Evolutionary conservation across 2,329 filamentous ascomycete genomes (phyloP).

Genomic region (Onygena corvina): DNA sequence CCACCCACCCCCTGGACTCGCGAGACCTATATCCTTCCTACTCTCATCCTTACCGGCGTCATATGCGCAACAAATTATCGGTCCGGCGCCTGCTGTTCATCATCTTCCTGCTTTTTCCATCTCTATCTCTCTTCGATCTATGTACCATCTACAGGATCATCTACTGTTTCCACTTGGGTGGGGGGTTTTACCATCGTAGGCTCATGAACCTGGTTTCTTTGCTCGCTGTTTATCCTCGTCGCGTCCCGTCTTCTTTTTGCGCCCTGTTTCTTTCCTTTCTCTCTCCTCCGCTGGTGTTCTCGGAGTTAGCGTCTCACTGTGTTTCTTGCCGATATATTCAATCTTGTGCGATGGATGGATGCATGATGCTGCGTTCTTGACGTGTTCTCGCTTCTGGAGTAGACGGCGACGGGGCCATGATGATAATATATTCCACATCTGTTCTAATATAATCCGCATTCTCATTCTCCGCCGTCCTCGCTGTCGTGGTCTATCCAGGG

Average conservation of each 20-base stretch:
- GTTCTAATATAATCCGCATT: constrained; percentile 2
- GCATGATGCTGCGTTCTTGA: not conserved
- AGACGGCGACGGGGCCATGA: not conserved
- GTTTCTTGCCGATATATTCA: not conserved
- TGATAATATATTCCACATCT: constrained; percentile 3
- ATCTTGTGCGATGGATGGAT: constrained; percentile 1
- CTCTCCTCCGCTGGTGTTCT: not conserved
- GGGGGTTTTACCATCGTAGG: not conserved
- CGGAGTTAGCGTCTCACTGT: not conserved
- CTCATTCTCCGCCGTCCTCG: no score
- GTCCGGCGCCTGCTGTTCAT: constrained; percentile 1
- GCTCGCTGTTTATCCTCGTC: not conserved
- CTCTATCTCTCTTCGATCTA: no score
- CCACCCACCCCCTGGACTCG: no score
- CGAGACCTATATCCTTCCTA: no score
- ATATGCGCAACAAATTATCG: not conserved
- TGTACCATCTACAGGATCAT: not conserved
- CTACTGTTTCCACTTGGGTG: no score
- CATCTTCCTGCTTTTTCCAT: not conserved
- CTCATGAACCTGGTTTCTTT: constrained; percentile 3
- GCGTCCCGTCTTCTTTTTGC: not conserved
- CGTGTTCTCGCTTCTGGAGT: not conserved
- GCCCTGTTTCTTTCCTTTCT: not conserved
- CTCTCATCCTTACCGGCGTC: not conserved
- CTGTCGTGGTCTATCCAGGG: not conserved